Percentiles rank a stretch among this genome's conserved stretches.
Conservation (phyloP, 148 eudicot species). For the Euryodendron excelsum region DNA sequence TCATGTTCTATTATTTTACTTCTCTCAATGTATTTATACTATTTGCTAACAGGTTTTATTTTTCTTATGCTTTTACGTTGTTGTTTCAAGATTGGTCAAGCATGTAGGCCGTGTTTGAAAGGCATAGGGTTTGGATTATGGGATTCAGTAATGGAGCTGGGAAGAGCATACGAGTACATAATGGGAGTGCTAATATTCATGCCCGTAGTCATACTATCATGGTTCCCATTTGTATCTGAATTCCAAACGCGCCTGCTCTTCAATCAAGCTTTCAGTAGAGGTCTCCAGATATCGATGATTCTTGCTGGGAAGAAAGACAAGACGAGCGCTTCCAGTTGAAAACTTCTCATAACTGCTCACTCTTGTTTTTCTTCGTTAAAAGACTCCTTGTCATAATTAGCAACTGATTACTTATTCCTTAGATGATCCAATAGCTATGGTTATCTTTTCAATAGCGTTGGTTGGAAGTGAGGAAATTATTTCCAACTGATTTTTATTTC, state of each 20-base stretch:
- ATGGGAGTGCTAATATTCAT: slow-evolving; percentile 80
- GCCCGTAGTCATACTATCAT: slow-evolving; percentile 79
- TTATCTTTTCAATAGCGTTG: no score
- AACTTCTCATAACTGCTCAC: background rate
- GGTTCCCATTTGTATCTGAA: slow-evolving; percentile 96
- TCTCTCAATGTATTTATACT: background rate
- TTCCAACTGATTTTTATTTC: no score
- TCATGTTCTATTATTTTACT: no score
- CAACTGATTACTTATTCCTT: background rate
- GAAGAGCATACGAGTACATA: slow-evolving; percentile 80
- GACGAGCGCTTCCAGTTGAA: background rate
- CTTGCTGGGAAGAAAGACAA: slow-evolving; percentile 79
- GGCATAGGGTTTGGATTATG: slow-evolving; percentile 63
- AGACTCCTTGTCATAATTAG: background rate
- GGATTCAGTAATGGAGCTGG: slow-evolving; percentile 91
- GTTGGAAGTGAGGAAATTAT: no score
- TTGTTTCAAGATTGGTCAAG: slow-evolving; percentile 64
- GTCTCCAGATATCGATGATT: slow-evolving; percentile 98
- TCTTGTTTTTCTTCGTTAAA: background rate
- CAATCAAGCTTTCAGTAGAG: slow-evolving; percentile 98
- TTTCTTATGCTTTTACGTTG: background rate
- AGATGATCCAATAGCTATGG: background rate
- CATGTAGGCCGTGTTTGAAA: slow-evolving; percentile 69
- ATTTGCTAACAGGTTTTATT: background rate
- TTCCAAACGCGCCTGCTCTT: slow-evolving; percentile 93